Percentiles rank a stretch among this genome's conserved stretches.
phyloP scores from a whole-genome alignment of 768 basidiomycete genomes.

The Cystofilobasidium capitatum region DNA sequence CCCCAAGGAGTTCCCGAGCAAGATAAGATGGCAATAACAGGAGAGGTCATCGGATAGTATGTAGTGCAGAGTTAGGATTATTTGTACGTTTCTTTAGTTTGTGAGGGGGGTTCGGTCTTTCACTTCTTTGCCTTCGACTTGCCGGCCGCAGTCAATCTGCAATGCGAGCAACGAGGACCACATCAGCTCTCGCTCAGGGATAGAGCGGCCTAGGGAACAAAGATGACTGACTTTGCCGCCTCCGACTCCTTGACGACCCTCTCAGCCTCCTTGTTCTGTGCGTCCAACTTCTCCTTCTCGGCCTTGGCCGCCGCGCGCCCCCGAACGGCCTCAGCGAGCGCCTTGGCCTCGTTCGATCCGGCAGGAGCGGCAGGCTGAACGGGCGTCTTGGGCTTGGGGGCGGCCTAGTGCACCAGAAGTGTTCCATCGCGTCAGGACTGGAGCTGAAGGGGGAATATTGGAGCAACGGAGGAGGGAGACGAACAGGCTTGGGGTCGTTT shows the following conservation, averaged over 20 bases:
- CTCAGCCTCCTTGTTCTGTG: slow-evolving; percentile 3
- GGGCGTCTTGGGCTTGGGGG: neutral
- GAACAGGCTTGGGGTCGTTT: neutral
- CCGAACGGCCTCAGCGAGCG: slow-evolving; percentile 17
- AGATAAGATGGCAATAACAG: too few species aligned
- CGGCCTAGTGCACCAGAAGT: neutral
- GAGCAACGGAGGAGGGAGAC: neutral
- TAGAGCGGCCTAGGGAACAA: too few species aligned
- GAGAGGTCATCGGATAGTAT: too few species aligned
- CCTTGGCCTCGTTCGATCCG: slow-evolving; percentile 16
- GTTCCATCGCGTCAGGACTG: too few species aligned
- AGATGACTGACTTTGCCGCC: neutral
- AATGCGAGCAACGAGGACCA: too few species aligned
- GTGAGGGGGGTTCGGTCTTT: too few species aligned
- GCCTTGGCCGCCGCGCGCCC: slow-evolving; percentile 11
- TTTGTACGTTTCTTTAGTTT: neutral
- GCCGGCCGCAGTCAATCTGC: neutral
- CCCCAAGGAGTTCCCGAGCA: too few species aligned
- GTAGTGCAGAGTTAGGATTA: too few species aligned
- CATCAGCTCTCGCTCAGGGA: too few species aligned
- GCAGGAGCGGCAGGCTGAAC: neutral
- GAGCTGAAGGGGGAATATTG: neutral
- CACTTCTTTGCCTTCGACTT: neutral
- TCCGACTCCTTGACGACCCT: neutral
- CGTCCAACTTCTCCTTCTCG: neutral